These are phyloP conservation scores for Pleurotus citrinopileatus DNA, from an alignment of 768 basidiomycete genomes.

Conservation along the genomic window DNA sequence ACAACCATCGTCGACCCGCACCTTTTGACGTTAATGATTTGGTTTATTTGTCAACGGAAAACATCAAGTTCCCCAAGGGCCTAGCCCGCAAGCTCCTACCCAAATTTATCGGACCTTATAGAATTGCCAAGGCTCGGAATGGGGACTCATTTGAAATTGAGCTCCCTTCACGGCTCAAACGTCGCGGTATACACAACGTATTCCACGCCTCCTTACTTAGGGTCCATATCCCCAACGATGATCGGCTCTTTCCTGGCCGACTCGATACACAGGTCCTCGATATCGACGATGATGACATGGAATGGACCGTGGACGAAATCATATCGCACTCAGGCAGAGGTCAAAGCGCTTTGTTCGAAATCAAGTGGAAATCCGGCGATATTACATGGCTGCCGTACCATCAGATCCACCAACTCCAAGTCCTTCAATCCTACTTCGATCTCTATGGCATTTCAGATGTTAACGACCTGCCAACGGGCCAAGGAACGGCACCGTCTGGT, in stretches of 20 bases:
- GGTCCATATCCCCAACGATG: slow-evolving; percentile 20
- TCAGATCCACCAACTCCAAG: too few species aligned
- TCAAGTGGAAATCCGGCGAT: slow-evolving; percentile 31
- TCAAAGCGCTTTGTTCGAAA: slow-evolving; percentile 24
- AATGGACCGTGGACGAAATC: slow-evolving; percentile 24
- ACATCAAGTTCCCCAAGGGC: slow-evolving; percentile 20
- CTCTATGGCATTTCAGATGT: too few species aligned
- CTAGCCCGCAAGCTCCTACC: slow-evolving; percentile 31
- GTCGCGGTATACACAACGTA: slow-evolving; percentile 18
- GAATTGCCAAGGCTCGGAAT: slow-evolving; percentile 12
- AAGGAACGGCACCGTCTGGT: too few species aligned
- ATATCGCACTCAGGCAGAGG: slow-evolving; percentile 22
- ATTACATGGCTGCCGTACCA: slow-evolving; percentile 31
- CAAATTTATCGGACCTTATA: slow-evolving; percentile 21
- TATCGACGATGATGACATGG: not conserved
- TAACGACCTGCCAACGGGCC: too few species aligned
- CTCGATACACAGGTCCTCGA: slow-evolving; percentile 16
- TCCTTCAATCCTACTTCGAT: too few species aligned
- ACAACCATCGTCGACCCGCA: not conserved
- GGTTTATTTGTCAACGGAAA: slow-evolving; percentile 21
- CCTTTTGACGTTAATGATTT: slow-evolving; percentile 5
- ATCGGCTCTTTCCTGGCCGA: slow-evolving; percentile 28
- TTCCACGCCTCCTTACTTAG: slow-evolving; percentile 32
- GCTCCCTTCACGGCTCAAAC: slow-evolving; percentile 15
- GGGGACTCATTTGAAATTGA: slow-evolving; percentile 9